phyloP scores from a whole-genome alignment of 306 rosid genomes.

The Senna siamea region DNA sequence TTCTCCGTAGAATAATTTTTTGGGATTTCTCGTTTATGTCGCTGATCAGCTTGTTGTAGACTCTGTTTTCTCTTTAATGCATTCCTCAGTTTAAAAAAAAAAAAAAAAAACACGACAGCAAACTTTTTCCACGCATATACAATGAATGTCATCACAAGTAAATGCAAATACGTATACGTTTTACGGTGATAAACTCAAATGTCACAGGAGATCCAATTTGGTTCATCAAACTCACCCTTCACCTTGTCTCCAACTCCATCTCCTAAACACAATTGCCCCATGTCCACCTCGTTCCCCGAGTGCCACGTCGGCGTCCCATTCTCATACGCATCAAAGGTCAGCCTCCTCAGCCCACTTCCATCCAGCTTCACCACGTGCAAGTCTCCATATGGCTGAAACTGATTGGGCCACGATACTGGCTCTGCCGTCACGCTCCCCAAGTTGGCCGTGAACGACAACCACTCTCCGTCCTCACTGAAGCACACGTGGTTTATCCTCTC shows the following conservation, averaged over 20 bases:
- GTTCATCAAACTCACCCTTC: conserved; percentile 69
- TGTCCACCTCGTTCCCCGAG: conserved; percentile 36
- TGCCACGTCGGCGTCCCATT: conserved; percentile 86
- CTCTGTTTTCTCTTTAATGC: too few relatives aligned
- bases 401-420: conserved; percentile 78
- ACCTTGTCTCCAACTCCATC: conserved; percentile 50
- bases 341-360: conserved; percentile 80
- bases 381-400: conserved; percentile 93
- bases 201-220: conserved; percentile 66
- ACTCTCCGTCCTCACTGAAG: conserved; percentile 73
- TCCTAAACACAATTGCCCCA: conserved; percentile 29
- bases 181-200: too few relatives aligned
- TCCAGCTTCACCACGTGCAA: conserved; percentile 64
- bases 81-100: too few relatives aligned
- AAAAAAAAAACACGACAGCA: not conserved
- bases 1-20: too few relatives aligned
- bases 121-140: not conserved
- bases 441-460: conserved; percentile 76
- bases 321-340: conserved; percentile 76
- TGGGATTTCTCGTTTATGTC: too few relatives aligned
- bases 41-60: too few relatives aligned
- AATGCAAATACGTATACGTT: too few relatives aligned
- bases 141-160: too few relatives aligned
- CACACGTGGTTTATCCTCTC: conserved; percentile 91
- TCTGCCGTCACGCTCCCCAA: conserved; percentile 77